Base-by-base conservation (phyloP, 2,329 filamentous ascomycete species). In the Fusarium odoratissimum region DNA sequence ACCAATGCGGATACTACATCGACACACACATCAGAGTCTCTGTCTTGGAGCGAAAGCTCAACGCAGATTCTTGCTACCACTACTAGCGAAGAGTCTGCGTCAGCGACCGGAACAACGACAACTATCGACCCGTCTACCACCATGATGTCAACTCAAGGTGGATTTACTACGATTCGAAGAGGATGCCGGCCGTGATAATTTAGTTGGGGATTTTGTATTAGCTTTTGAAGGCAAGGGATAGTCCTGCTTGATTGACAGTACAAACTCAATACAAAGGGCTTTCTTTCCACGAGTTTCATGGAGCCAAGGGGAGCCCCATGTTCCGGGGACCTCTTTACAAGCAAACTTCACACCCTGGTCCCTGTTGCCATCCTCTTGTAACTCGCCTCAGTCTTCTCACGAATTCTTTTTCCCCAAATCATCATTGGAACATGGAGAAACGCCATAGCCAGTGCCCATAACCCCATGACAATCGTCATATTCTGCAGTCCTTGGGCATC, bases 391-490 rank as follows among this genome's bases (percentile, higher is more conserved):
- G 64, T 71, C 21, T 52, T 64, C 33, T 68, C 67, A 2, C 67
- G 59, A 7, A 67, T 58, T 3, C 10, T 58, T 19, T 64, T 72
- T 1, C 67, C 67, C 69, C 69, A 72, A 3, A 68, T 33, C 11
- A 71, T 45, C 33, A 71, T 31, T 5, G 67, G 59, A 0, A 72
- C 12, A 48, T 72, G 60, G 6, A 72, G 30, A 28, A 71, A 71
- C 0, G 40, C 63, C 38, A 71, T 68, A 2, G 23, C 41, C 8
- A 49, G 28, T 6, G 48, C 67, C 56, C 64, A 61, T 35, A 71
- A 25, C 3, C 69, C 69, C 63, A 71, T 67, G 8, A 61, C 59
- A 33, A 71, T 67, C 6, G 44, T 52, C 69, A 72, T 71, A 37
- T 64, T 71, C 28, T 67, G 69, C 3, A 72, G 16, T 3, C 67